Base-by-base conservation (phyloP, 2,329 filamentous ascomycete genomes). In the Penicillium sp. region DNA sequence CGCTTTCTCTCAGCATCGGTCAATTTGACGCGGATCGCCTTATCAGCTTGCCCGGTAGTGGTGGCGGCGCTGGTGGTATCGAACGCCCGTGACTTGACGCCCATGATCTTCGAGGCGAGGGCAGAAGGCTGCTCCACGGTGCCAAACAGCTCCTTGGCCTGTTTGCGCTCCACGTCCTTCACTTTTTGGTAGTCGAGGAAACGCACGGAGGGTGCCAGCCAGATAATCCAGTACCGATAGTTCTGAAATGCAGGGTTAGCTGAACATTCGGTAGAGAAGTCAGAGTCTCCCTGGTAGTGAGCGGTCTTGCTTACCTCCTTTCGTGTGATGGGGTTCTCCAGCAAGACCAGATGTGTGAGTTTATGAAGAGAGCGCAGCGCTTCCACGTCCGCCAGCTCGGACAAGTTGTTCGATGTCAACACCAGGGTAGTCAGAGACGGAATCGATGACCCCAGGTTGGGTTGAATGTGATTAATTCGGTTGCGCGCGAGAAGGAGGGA, bases 131-230 rank as follows among this genome's bases (percentile, higher is more conserved):
- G 87, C 55, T 90, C 86, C 1, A 62, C 63, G 3, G 90, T 92
- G 55, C 96, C 96, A 72, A 98, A 98, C 2, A 99, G 82, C 76
- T 94, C 89, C 19, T 80, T 83, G 0, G 92, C 92, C 69, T 88
- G 85, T 65, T 86, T 80, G 48, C 93, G 87, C 83, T 99, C 95
- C 0, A 85, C 87, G 65, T 95, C 87, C 78, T 92, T 96, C 53
- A 99, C 93, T 79, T 96, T 97, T 69, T 87, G 84, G 75, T 92
- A 97, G 79, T 99, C 95, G 52, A 99, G 84, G 78, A 97, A 98
- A 48, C 94, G 89, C 46, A 99, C 87, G 4, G 84, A 85, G 0
- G 92, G 93, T 74, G 90, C 92, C 65, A 89, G 87, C 90, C 91
- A 97, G 62, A 99, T 85, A 30, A 97, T 82, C 89, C 92, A 99